phyloP scores from a whole-genome alignment of 495 filamentous ascomycete genomes.

The Penicillium nucicola region DNA sequence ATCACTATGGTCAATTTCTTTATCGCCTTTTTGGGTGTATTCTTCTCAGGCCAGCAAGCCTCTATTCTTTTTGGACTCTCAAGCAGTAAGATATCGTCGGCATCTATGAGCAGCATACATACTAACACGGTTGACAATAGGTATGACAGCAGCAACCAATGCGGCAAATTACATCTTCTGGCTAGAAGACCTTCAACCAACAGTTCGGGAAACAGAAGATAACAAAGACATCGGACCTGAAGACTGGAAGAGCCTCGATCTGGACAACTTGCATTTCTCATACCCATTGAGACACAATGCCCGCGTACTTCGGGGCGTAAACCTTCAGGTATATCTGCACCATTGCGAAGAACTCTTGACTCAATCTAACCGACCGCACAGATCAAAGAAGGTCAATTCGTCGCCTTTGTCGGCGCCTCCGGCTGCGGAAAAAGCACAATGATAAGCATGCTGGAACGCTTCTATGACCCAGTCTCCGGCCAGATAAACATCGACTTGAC shows the following conservation, averaged over 20 bases:
- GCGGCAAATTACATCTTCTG: constrained; percentile 46
- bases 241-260: constrained; percentile 31
- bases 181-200: constrained; percentile 34
- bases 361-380: constrained; percentile 1
- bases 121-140: constrained; percentile 1
- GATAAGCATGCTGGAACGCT: constrained; percentile 53
- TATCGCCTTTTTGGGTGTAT: constrained; percentile 50
- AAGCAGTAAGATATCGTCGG: constrained; percentile 10
- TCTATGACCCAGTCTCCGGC: constrained; percentile 44
- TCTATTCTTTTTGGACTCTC: constrained; percentile 40
- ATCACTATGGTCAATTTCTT: constrained; percentile 48
- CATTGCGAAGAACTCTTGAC: no score
- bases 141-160: constrained; percentile 44
- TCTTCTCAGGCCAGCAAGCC: constrained; percentile 50
- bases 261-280: constrained; percentile 54
- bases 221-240: constrained; percentile 24
- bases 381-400: constrained; percentile 34
- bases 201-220: constrained; percentile 34
- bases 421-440: constrained; percentile 58
- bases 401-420: constrained; percentile 54
- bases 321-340: constrained; percentile 3
- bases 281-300: constrained; percentile 40
- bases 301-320: constrained; percentile 9
- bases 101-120: neutral
- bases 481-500: constrained; percentile 24